A percentile compares a stretch with the other conserved stretches of the same genome.
Evolutionary conservation across 768 basidiomycete genomes (phyloP).

Genomic region (Sistotremastrum niveocremeum): DNA sequence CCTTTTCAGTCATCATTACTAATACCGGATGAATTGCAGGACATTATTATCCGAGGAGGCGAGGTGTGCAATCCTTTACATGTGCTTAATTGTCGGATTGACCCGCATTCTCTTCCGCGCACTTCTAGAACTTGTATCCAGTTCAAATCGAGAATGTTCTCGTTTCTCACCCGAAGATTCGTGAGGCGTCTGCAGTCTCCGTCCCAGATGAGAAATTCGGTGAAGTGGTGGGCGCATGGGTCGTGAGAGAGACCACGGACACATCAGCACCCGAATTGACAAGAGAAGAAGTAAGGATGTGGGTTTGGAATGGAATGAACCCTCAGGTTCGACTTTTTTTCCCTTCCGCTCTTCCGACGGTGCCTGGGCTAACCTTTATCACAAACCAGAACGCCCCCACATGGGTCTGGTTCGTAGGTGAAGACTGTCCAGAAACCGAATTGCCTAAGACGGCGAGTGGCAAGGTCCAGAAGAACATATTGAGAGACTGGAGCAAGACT

Average conservation of each 20-base stretch:
- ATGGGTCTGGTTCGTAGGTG: conserved; percentile 77
- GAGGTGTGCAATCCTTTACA: conserved; percentile 32
- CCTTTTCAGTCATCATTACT: neutral
- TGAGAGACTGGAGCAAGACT: conserved; percentile 54
- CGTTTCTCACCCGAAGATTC: conserved; percentile 38
- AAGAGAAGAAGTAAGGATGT: conserved; percentile 37
- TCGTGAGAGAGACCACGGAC: conserved; percentile 33
- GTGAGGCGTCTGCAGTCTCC: conserved; percentile 61
- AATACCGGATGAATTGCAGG: conserved; percentile 23
- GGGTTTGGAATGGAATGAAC: conserved; percentile 52
- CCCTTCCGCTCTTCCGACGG: neutral
- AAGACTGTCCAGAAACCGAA: conserved; percentile 42
- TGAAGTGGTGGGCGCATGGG: conserved; percentile 74
- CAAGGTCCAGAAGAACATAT: conserved; percentile 72
- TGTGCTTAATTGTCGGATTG: neutral
- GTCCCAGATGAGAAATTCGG: conserved; percentile 59
- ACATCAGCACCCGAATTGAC: conserved; percentile 17
- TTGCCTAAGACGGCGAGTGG: conserved; percentile 80
- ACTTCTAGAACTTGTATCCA: conserved; percentile 62
- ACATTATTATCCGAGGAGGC: conserved; percentile 78
- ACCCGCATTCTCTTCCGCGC: neutral
- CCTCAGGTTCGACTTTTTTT: conserved; percentile 44
- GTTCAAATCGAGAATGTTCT: conserved; percentile 74
- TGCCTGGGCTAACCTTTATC: conserved; percentile 1
- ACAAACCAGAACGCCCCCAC: conserved; percentile 53